Evolutionary conservation across 495 filamentous ascomycete genomes (phyloP), one percentile per base, ranked within the genome.

Genomic region (Aspergillus cavernicola): DNA sequence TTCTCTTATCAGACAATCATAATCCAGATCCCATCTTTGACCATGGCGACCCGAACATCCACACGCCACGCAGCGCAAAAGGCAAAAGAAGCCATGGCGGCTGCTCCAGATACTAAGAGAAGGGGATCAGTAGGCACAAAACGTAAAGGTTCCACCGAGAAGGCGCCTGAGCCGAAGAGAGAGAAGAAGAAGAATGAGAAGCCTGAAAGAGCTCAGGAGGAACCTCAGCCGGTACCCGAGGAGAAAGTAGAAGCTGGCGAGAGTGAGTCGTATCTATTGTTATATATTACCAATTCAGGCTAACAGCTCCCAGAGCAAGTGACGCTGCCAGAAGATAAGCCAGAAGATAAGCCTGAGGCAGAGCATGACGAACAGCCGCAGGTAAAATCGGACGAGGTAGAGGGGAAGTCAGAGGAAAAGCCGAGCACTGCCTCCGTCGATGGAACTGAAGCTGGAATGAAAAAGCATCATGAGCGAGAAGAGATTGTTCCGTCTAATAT

Each of bases 401-500:
- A 36, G 37, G 46, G 53, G 26, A 29, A 55, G 22, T 18, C 41
- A 13, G 50, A 60, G 28, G 47, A 41, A 18, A 61, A 68, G 31
- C 35, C 56, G 31, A 13, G 33, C n/a, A 23, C 40, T 45, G 19
- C 47, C 23, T 26, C 56, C 13, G 4, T 46, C 12, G 44, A 48
- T 22, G 32, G 19, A 26, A 37, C 49, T 10, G 67, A 69, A 19
- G 37, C 52, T 19, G 64, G 67, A 0, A 56, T 74, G 12, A 66
- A 54, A 46, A 68, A 62, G 31, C 73, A 75, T 5, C 58, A 73
- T 16, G 61, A 77, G 58, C 77, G 77, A 57, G 84, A 80, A 61
- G 72, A 77, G 49, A 68, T 58, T 2, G 73, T 84, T 6, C 82
- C 90, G 0, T 85, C 87, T n/a, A 89, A 73, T 48, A 83, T 93